phyloP scores from a whole-genome alignment of 2,329 filamentous ascomycete species.

The Aureobasidium sp. region DNA sequence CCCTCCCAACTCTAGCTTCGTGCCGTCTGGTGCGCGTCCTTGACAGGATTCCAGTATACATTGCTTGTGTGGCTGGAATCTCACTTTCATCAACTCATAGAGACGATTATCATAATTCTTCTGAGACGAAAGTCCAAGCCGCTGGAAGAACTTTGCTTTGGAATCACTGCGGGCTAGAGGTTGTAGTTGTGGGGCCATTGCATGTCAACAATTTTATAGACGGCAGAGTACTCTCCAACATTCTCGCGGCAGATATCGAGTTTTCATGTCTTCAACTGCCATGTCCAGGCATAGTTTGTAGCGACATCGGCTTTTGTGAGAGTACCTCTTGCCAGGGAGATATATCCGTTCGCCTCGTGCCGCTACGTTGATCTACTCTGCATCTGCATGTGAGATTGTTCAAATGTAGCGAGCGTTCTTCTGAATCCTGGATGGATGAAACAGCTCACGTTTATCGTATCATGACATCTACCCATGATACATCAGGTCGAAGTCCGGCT shows the following conservation, averaged over 20 bases:
- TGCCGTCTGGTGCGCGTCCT: constrained; percentile 15
- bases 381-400: not conserved
- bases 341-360: not conserved
- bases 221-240: not conserved
- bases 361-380: not conserved
- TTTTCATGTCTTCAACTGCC: not conserved
- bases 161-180: constrained; percentile 37
- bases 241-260: not conserved
- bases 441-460: not conserved
- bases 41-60: constrained; percentile 28
- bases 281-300: not conserved
- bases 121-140: constrained; percentile 34
- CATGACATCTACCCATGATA: not conserved
- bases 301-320: not conserved
- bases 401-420: not conserved
- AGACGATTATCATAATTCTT: constrained; percentile 28
- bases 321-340: not conserved
- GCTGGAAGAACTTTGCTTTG: constrained; percentile 36
- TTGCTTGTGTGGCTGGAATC: constrained; percentile 4
- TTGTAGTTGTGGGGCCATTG: constrained; percentile 20
- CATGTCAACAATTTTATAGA: not conserved
- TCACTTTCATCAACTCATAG: constrained; percentile 39
- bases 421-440: not conserved
- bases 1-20: not conserved
- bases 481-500: not conserved